phyloP scores from a whole-genome alignment of 495 filamentous ascomycete genomes.

The Monascus purpureus region DNA sequence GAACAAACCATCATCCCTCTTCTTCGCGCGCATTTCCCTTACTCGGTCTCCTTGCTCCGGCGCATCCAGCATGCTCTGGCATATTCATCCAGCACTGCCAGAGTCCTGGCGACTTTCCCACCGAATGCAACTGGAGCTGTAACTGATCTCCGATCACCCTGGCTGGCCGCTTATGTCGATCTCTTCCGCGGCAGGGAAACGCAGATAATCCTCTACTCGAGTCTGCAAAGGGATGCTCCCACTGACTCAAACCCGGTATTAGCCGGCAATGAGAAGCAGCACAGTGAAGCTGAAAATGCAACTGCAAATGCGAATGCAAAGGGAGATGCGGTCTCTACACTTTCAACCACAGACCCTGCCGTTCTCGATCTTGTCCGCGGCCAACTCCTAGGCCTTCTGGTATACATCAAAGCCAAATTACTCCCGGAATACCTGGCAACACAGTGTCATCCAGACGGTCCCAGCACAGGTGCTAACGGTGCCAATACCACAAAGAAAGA shows the following conservation, averaged over 20 bases:
- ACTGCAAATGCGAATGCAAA: constrained; percentile 1
- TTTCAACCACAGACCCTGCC: constrained; percentile 1
- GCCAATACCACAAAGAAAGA: constrained; percentile 1
- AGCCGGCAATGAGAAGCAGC: neutral
- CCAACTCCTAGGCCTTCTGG: constrained; percentile 18
- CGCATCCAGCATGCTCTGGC: constrained; percentile 39
- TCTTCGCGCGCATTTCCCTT: constrained; percentile 36
- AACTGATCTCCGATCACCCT: constrained; percentile 14
- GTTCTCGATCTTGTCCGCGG: constrained; percentile 7
- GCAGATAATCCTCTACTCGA: constrained; percentile 45
- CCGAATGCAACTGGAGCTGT: constrained; percentile 2
- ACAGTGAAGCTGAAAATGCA: neutral
- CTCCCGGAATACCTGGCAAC: constrained; percentile 16
- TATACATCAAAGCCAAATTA: constrained; percentile 11
- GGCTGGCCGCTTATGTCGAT: constrained; percentile 44
- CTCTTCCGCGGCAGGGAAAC: constrained; percentile 43
- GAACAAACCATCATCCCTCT: constrained; percentile 21
- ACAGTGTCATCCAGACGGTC: no score
- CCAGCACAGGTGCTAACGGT: neutral
- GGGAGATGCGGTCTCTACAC: no score
- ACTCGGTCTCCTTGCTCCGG: constrained; percentile 42
- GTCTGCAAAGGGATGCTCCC: constrained; percentile 32
- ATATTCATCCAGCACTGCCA: constrained; percentile 21
- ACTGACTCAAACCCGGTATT: neutral
- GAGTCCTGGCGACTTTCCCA: constrained; percentile 30